phyloP scores from a whole-genome alignment of 2,329 filamentous ascomycete species.

The Trichoderma lentiforme region DNA sequence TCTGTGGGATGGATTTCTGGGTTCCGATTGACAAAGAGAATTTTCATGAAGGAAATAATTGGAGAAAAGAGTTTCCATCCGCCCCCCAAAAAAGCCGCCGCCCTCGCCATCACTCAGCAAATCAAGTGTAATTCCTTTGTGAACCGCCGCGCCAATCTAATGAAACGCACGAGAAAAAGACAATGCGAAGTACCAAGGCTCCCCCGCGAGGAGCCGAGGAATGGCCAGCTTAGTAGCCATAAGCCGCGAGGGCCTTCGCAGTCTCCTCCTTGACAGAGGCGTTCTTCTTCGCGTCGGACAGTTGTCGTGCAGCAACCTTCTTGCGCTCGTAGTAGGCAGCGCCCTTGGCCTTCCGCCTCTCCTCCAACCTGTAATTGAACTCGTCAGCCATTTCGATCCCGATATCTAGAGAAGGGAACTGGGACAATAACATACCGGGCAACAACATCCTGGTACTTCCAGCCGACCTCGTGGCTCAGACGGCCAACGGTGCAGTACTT shows the following conservation, averaged over 20 bases:
- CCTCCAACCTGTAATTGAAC: conserved; percentile 73
- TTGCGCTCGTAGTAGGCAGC: conserved; percentile 99
- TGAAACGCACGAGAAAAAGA: conserved; percentile 50
- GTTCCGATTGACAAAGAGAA: conserved; percentile 29
- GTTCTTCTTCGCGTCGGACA: conserved; percentile 89
- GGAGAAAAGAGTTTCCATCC: conserved; percentile 30
- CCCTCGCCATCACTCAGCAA: conserved; percentile 46
- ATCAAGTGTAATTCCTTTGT: conserved; percentile 48
- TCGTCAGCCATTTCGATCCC: conserved; percentile 20
- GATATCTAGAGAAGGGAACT: not conserved
- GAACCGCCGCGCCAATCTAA: conserved; percentile 55
- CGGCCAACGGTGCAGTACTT: conserved; percentile 99
- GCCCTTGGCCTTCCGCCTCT: conserved; percentile 99
- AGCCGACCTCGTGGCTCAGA: conserved; percentile 98
- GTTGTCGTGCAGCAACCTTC: conserved; percentile 90
- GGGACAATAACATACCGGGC: conserved; percentile 67
- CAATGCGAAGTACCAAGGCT: conserved; percentile 38
- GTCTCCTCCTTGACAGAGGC: conserved; percentile 84
- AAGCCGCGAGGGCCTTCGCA: conserved; percentile 80
- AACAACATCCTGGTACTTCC: conserved; percentile 99
- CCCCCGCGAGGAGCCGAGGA: conserved; percentile 26
- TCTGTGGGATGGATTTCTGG: conserved; percentile 26
- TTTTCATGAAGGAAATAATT: conserved; percentile 35
- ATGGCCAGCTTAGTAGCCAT: conserved; percentile 72
- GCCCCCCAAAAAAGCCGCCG: conserved; percentile 32